Base-by-base conservation (phyloP, 2,329 filamentous ascomycete species). In the Macrophomina phaseolina region DNA sequence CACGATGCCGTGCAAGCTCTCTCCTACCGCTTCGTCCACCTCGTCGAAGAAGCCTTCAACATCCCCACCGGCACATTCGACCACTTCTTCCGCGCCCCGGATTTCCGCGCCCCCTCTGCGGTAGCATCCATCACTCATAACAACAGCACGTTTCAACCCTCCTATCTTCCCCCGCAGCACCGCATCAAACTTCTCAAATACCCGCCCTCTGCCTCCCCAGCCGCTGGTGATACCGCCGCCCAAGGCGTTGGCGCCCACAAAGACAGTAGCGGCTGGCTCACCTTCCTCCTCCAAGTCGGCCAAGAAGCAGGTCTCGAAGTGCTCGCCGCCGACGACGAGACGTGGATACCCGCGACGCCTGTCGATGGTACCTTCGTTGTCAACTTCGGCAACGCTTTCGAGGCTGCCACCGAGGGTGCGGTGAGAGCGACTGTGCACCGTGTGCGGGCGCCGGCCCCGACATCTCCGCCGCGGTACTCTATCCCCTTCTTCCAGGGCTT, bases 211-310 rank as follows among this genome's bases (percentile, higher is more conserved):
- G 2, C 76, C 30, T 2, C 58, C 64, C 14, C 40, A 23, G 34
- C 28, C 36, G 23, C 7, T 23, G 23, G 23, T 23, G 23, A 23
- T 23, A 23, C 3, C 5, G 32, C 38, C 7, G 52, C 52, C 42
- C 86, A 89, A 75, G 87, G 87, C 1, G 86, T 89, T 1, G 87
- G 87, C 0, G 83, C 87, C 0, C 87, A 89, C 76, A 89, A 89
- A 71, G 86, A 88, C 73, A 88, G 84, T 0, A 88, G 86, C 0
- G 87, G 87, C 3, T 89, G 86, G 86, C 86, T 87, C 79, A 89
- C 87, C 0, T 89, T 90, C 68, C 81, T 90, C 3, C 82, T 87
- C 1, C 88, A 90, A 73, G 84, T 86, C 6, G 86, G 84, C 0
- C 81, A 83, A 2, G 82, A 85, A 3, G 76, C 80, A 46, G 83